Percentiles rank a stretch among this genome's conserved stretches.
These are phyloP conservation scores for Citrus mangshanensis DNA, from an alignment of 345 rosid genomes.

Conservation along the genomic window DNA sequence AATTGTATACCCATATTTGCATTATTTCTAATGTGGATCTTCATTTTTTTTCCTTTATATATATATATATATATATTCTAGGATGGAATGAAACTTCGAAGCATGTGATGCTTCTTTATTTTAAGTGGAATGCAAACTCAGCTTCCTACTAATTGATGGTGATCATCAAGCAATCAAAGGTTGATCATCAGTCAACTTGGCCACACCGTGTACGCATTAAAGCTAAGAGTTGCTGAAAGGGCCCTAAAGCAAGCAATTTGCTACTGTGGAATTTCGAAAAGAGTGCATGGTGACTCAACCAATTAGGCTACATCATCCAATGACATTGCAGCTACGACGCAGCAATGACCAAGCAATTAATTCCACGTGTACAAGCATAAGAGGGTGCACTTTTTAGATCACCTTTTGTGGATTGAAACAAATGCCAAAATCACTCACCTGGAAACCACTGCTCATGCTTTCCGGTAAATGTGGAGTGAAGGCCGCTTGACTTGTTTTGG, in stretches of 20 bases:
- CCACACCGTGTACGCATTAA: slow-evolving; percentile 27
- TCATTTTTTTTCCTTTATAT: no score
- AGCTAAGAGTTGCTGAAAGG: slow-evolving; percentile 15
- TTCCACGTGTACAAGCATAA: slow-evolving; percentile 5
- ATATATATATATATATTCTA: slow-evolving; percentile 8
- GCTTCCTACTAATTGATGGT: slow-evolving; percentile 36
- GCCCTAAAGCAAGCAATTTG: slow-evolving; percentile 9
- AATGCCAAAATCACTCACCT: neutral
- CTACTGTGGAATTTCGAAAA: slow-evolving; percentile 17
- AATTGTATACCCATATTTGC: slow-evolving; percentile 12
- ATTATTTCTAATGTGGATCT: slow-evolving; percentile 9
- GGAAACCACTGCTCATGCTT: neutral
- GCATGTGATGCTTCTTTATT: slow-evolving; percentile 39
- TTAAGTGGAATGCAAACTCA: slow-evolving; percentile 57
- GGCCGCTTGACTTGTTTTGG: neutral
- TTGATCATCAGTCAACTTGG: slow-evolving; percentile 38
- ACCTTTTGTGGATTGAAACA: neutral
- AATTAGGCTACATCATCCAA: slow-evolving; percentile 26
- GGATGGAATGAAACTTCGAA: slow-evolving; percentile 12
- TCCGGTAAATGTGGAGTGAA: neutral
- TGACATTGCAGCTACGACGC: slow-evolving; percentile 17
- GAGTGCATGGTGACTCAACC: slow-evolving; percentile 41
- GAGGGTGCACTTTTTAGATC: neutral
- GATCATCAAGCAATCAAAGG: slow-evolving; percentile 11
- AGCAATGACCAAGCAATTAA: neutral